Evolutionary conservation across 2,329 filamentous ascomycete genomes (phyloP).

Genomic region (Magnaporthales sp.): DNA sequence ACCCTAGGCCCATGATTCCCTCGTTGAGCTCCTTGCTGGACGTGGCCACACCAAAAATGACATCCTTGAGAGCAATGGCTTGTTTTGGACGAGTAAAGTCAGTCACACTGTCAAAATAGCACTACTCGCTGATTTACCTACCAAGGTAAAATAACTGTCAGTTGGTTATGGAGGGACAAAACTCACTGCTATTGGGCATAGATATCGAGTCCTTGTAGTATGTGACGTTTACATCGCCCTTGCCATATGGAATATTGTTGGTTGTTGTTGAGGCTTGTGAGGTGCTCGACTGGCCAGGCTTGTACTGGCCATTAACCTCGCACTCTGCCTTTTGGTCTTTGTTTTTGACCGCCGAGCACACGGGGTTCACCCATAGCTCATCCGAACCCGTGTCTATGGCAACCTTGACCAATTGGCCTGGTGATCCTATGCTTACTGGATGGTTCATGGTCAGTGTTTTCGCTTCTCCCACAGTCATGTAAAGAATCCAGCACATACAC

Average conservation of each 20-base stretch:
- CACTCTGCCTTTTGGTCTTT: constrained; percentile 26
- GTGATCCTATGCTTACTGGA: constrained; percentile 36
- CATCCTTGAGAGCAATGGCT: constrained; percentile 15
- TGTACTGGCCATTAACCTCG: constrained; percentile 28
- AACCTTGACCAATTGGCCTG: constrained; percentile 35
- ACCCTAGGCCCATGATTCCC: constrained; percentile 23
- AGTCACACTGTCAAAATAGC: background rate
- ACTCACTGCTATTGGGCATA: constrained; percentile 18
- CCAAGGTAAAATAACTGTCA: no score
- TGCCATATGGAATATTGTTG: constrained; percentile 19
- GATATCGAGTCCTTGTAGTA: constrained; percentile 21
- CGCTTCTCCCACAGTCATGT: background rate
- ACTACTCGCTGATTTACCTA: no score
- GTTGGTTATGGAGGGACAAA: no score
- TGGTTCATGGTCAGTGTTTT: background rate
- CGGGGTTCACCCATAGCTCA: constrained; percentile 50
- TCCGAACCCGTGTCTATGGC: constrained; percentile 45
- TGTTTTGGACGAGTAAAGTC: background rate
- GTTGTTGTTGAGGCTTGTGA: constrained; percentile 8
- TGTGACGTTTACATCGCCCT: constrained; percentile 17
- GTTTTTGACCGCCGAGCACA: constrained; percentile 33
- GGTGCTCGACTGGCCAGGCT: constrained; percentile 16
- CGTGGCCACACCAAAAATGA: constrained; percentile 22
- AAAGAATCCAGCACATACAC: background rate
- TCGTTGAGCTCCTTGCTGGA: constrained; percentile 18